These are phyloP conservation scores for Wickerhamiella infanticola DNA, from an alignment of 1,139 yeast genomes.

Conservation along the genomic window DNA sequence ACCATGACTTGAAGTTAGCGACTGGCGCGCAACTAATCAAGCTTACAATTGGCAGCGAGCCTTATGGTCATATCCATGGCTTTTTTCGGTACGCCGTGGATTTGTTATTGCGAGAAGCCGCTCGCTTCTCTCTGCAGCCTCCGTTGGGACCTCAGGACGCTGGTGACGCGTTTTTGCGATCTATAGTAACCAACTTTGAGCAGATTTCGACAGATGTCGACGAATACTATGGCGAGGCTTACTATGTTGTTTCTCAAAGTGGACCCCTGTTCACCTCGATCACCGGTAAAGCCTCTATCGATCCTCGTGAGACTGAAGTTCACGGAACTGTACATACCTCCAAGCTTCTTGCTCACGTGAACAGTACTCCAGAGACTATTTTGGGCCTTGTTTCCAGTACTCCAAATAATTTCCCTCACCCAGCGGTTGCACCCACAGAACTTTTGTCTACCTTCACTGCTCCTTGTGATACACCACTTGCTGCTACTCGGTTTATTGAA, in stretches of 20 bases:
- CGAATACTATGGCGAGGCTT: constrained; percentile 49
- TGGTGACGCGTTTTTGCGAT: constrained; percentile 10
- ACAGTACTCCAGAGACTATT: constrained; percentile 24
- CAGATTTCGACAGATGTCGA: constrained; percentile 47
- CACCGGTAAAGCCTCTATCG: constrained; percentile 47
- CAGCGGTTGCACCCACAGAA: constrained; percentile 49
- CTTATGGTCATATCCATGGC: constrained; percentile 45
- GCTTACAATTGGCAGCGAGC: constrained; percentile 39
- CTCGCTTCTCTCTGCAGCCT: constrained; percentile 30
- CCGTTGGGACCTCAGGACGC: constrained; percentile 9
- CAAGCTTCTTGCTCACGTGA: constrained; percentile 40
- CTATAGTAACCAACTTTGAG: constrained; percentile 35
- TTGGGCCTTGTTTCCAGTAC: constrained; percentile 32
- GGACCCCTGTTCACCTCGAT: constrained; percentile 60
- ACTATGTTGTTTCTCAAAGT: constrained; percentile 32
- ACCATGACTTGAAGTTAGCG: constrained; percentile 60
- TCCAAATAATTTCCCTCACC: constrained; percentile 34
- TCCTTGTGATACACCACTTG: constrained; percentile 75
- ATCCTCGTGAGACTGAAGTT: constrained; percentile 44
- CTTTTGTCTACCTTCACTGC: constrained; percentile 59
- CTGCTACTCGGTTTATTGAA: constrained; percentile 58
- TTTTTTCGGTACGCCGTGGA: constrained; percentile 61
- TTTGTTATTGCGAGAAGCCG: constrained; percentile 54
- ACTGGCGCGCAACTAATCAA: constrained; percentile 36
- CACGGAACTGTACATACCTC: constrained; percentile 45